Percentiles rank a stretch among this genome's conserved stretches.
These are phyloP conservation scores for Sclerospora graminicola DNA, from an alignment of 352 stramenopile species.

Conservation along the genomic window DNA sequence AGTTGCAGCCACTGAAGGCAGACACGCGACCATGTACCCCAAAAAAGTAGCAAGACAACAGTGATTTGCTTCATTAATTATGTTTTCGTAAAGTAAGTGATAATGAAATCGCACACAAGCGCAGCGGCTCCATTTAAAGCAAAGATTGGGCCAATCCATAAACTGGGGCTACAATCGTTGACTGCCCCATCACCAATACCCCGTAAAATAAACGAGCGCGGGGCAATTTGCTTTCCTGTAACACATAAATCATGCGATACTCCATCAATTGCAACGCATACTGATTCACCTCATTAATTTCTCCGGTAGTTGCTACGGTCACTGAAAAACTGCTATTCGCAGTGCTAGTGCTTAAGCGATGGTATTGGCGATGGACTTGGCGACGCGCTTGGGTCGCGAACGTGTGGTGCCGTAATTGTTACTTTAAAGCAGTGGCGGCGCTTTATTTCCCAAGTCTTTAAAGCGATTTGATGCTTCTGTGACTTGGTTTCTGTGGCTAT, in stretches of 20 bases:
- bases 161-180: constrained; percentile 36
- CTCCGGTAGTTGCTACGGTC: constrained; percentile 7
- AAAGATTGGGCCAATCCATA: constrained; percentile 61
- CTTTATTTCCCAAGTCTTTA: constrained; percentile 3
- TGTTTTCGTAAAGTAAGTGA: constrained; percentile 55
- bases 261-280: constrained; percentile 53
- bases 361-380: constrained; percentile 18
- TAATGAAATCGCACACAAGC: constrained; percentile 64
- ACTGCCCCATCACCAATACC: constrained; percentile 26
- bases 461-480: constrained; percentile 14
- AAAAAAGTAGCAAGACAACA: constrained; percentile 42
- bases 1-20: constrained; percentile 42
- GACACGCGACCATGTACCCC: constrained; percentile 52
- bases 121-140: constrained; percentile 55
- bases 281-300: constrained; percentile 29
- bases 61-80: constrained; percentile 66
- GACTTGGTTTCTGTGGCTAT: constrained; percentile 8
- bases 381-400: constrained; percentile 13
- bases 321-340: constrained; percentile 15
- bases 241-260: constrained; percentile 57
- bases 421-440: constrained; percentile 2
- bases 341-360: constrained; percentile 19
- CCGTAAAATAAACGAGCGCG: constrained; percentile 56
- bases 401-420: constrained; percentile 13
- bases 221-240: too few species aligned